A percentile compares a stretch with the other conserved stretches of the same genome.
Conservation (phyloP, 169 alveolate species). For the Eimeria praecox region DNA sequence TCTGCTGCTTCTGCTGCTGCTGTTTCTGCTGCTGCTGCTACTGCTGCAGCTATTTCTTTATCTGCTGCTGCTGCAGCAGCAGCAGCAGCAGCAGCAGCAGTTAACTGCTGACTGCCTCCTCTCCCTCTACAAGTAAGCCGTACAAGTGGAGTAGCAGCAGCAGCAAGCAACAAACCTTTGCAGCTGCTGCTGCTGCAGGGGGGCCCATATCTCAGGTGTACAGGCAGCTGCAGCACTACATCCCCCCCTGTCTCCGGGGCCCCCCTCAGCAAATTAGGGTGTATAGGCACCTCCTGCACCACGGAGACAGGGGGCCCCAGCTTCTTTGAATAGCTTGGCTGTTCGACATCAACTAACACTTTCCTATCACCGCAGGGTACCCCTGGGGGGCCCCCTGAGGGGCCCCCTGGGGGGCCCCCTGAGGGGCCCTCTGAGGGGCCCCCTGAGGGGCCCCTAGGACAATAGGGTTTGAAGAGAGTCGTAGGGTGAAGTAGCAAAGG, state of each 20-base stretch:
- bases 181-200: slow-evolving; percentile 58
- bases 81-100: background rate
- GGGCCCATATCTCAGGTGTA: slow-evolving; percentile 26
- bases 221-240: slow-evolving; percentile 28
- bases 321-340: background rate
- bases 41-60: background rate
- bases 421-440: slow-evolving; percentile 39
- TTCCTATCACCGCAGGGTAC: background rate
- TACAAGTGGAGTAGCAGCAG: background rate
- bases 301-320: slow-evolving; percentile 12
- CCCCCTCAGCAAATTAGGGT: background rate
- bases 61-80: background rate
- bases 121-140: background rate
- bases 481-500: too few relatives aligned
- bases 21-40: slow-evolving; percentile 2
- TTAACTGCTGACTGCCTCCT: background rate
- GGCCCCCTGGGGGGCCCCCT: background rate
- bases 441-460: slow-evolving; percentile 34
- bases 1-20: slow-evolving; percentile 28
- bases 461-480: too few relatives aligned
- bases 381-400: background rate
- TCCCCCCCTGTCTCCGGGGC: background rate
- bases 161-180: background rate
- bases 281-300: slow-evolving; percentile 33
- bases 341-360: slow-evolving; percentile 11